These are phyloP conservation scores for Botrytis paeoniae DNA, from an alignment of 2,329 filamentous ascomycete species.

Conservation along the genomic window DNA sequence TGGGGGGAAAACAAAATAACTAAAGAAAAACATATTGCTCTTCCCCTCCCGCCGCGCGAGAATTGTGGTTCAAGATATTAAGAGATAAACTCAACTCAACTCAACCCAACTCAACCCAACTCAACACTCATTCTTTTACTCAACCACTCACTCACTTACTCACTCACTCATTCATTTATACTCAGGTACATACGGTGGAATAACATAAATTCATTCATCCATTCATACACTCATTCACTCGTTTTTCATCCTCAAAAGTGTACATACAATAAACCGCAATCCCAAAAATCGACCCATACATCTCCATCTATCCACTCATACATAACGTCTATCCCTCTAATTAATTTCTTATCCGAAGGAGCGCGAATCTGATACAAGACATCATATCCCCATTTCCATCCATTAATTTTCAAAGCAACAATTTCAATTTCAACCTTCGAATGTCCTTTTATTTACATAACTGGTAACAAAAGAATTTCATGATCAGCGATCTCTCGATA, in stretches of 20 bases:
- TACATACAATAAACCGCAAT: background rate
- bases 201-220: background rate
- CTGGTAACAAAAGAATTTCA: background rate
- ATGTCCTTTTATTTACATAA: constrained; percentile 3
- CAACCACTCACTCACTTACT: background rate
- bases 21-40: background rate
- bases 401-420: background rate
- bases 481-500: constrained; percentile 4
- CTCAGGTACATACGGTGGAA: too few relatives aligned
- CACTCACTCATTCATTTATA: background rate
- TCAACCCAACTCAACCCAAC: too few relatives aligned
- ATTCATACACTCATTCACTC: background rate
- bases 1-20: background rate
- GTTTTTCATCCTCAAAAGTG: background rate
- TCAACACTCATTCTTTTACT: too few relatives aligned
- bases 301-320: background rate
- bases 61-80: background rate
- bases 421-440: background rate
- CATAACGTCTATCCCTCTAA: background rate
- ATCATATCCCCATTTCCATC: background rate
- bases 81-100: background rate
- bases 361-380: constrained; percentile 11
- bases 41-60: background rate
- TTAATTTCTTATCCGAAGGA: constrained; percentile 18
- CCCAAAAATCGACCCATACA: background rate